Percentiles rank a stretch among this genome's conserved stretches.
phyloP scores from a whole-genome alignment of 257 asterid genomes.

The Thymus mandschuricus region DNA sequence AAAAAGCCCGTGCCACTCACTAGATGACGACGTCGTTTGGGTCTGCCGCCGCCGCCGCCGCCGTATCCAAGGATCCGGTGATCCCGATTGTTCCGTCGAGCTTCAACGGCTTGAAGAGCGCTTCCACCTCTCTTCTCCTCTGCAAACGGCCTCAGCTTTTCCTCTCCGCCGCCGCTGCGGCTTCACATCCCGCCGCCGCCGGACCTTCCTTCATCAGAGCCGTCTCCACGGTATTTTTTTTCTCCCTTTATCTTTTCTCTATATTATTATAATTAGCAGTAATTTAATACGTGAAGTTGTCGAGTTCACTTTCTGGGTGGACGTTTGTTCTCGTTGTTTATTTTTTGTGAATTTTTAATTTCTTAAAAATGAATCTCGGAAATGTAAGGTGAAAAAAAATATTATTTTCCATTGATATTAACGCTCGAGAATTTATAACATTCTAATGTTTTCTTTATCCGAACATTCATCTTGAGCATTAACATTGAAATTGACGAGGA shows the following conservation, averaged over 20 bases:
- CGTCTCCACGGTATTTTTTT: conserved; percentile 62
- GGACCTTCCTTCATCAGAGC: conserved; percentile 58
- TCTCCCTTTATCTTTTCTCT: not conserved
- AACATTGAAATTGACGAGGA: not conserved
- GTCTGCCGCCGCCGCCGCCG: conserved; percentile 48
- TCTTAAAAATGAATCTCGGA: not conserved
- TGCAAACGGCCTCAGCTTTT: conserved; percentile 38
- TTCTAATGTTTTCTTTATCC: not conserved
- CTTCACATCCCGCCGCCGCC: conserved; percentile 31
- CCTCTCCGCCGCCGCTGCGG: conserved; percentile 36
- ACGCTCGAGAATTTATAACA: not conserved
- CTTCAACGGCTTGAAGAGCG: conserved; percentile 44
- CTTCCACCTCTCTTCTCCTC: conserved; percentile 51
- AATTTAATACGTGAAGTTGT: not conserved
- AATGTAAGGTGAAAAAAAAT: not conserved
- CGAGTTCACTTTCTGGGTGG: not conserved
- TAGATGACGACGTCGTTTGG: conserved; percentile 57
- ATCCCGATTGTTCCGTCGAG: conserved; percentile 40
- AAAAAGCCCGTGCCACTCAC: not conserved
- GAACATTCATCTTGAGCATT: not conserved
- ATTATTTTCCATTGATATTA: not conserved
- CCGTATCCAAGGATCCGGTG: conserved; percentile 45
- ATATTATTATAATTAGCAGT: no score
- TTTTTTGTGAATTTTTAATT: not conserved
- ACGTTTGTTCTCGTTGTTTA: not conserved